Conservation (phyloP, 768 basidiomycete species). For the Tremella fuciformis region DNA sequence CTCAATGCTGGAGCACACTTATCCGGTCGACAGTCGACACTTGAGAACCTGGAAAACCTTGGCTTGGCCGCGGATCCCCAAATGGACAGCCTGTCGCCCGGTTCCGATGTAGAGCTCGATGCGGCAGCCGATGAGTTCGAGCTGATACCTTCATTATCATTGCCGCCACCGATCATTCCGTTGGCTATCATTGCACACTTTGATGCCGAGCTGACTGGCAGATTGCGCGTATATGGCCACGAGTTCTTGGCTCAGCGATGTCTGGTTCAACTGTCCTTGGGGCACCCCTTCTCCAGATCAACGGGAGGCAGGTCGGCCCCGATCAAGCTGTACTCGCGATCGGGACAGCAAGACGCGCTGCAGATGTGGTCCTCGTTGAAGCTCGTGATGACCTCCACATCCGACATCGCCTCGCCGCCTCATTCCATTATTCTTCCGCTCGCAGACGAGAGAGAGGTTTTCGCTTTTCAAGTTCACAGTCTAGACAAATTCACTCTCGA, state of each 20-base stretch:
- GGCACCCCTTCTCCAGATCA: constrained; percentile 59
- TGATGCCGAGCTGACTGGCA: constrained; percentile 19
- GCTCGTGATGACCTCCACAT: constrained; percentile 87
- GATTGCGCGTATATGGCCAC: constrained; percentile 87
- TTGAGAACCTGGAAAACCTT: constrained; percentile 43
- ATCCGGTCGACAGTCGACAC: constrained; percentile 29
- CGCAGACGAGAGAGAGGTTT: constrained; percentile 64
- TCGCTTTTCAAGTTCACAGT: constrained; percentile 79
- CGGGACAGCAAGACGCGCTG: constrained; percentile 46
- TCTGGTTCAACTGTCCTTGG: constrained; percentile 81
- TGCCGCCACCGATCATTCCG: constrained; percentile 97
- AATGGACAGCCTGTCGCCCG: constrained; percentile 43
- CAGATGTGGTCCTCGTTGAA: constrained; percentile 70
- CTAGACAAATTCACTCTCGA: constrained; percentile 74
- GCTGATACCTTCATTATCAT: constrained; percentile 84
- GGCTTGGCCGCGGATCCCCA: constrained; percentile 47
- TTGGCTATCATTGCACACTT: constrained; percentile 49
- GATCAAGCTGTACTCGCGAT: constrained; percentile 58
- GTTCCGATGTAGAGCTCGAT: constrained; percentile 54
- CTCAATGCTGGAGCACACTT: constrained; percentile 42
- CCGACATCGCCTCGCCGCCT: constrained; percentile 78
- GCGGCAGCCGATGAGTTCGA: constrained; percentile 68
- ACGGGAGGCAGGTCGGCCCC: constrained; percentile 48
- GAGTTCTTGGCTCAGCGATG: constrained; percentile 74
- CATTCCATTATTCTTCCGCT: constrained; percentile 86